Evolutionary conservation across 2,329 filamentous ascomycete genomes (phyloP), one percentile per base, ranked within the genome.

Genomic region (Sarocladium brachiariae): DNA sequence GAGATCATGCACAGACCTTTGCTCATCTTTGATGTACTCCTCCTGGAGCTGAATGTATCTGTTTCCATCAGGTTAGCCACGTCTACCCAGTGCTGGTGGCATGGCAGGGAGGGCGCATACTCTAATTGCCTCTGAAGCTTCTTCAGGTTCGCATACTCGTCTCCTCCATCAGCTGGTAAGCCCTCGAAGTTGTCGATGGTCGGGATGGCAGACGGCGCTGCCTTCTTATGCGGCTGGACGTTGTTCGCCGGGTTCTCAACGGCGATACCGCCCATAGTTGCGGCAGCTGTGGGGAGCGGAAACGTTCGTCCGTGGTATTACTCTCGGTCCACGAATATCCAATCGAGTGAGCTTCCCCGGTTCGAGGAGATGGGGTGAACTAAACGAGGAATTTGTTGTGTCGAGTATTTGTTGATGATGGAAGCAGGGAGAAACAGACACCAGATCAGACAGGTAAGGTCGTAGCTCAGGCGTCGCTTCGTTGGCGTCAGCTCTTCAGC

Each of bases 21-120:
- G 93, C 77, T 99, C 93, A 82, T 99, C 93, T 76, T 99, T 99
- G 83, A 99, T 99, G 72, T 99, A 99, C 69, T 99, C 93, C 72
- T 99, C 93, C 74, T 99, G 93, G 61, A 99, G 80, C 71, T 96
- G 89, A 67, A 97, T 96, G 70, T 95, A 89, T 69, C 86, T 89
- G 60, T 57, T 51, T 51, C 56, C 56, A 70, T 64, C 16, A 6
- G 37, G 49, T 51, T 53, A 56, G 53, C 49, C 7, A 7, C 25
- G 7, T n/a, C 11, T 7, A 2, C n/a, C 33, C 10, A 7, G 14
- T 33, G n/a, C 11, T 7, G n/a, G n/a, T n/a, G n/a, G 30, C 13
- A 24, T 11, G 9, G n/a, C 4, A 16, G 39, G 16, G 21, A n/a
- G 16, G 10, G 18, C 33, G 67, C 82, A 61, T 80, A 97, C 84